These are phyloP conservation scores for Maudiozyma bulderi DNA, from an alignment of 805 yeast genomes.

Conservation along the genomic window DNA sequence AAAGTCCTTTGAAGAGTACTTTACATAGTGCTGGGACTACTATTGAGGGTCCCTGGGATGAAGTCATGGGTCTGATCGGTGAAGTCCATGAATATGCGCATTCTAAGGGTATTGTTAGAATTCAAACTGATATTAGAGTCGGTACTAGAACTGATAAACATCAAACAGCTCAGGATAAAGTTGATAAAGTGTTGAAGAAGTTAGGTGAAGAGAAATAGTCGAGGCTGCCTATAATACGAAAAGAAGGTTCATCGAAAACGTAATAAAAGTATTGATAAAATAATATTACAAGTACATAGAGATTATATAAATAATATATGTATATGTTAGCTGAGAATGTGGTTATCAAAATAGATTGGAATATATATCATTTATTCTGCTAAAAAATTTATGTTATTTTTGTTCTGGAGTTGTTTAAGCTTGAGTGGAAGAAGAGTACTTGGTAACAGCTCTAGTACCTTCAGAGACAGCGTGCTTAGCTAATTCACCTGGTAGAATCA, in stretches of 20 bases:
- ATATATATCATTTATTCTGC: neutral
- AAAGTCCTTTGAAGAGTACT: slow-evolving; percentile 53
- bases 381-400: too few relatives aligned
- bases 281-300: neutral
- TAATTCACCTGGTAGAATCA: slow-evolving; percentile 96
- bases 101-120: slow-evolving; percentile 59
- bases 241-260: neutral
- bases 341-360: neutral
- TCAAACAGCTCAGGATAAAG: slow-evolving; percentile 66
- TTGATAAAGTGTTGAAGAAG: slow-evolving; percentile 52
- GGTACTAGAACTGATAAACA: slow-evolving; percentile 75
- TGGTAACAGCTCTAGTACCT: slow-evolving; percentile 97
- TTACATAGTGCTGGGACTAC: slow-evolving; percentile 92
- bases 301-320: neutral
- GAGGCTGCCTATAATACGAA: neutral
- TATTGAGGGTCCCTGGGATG: slow-evolving; percentile 86
- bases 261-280: neutral
- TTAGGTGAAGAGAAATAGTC: neutral
- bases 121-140: slow-evolving; percentile 78
- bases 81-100: slow-evolving; percentile 67
- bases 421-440: slow-evolving; percentile 65
- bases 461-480: slow-evolving; percentile 98
- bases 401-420: slow-evolving; percentile 21
- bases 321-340: neutral
- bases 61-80: slow-evolving; percentile 72